Conservation (phyloP, 345 rosid genomes). For the Salix brachista region DNA sequence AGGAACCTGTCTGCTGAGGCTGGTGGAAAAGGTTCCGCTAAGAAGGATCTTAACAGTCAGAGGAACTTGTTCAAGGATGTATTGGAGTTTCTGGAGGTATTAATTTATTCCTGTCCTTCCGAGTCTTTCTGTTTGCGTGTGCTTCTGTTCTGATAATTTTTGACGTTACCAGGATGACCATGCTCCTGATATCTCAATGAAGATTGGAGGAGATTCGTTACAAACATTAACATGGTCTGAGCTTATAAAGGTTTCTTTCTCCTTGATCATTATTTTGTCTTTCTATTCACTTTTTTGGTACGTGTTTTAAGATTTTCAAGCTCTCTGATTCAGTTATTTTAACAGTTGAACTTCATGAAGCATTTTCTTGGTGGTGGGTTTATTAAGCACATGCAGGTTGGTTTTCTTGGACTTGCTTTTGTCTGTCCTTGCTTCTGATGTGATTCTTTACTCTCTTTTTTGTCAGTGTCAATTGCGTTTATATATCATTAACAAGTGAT, state of each 20-base stretch:
- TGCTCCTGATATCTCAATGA: slow-evolving; percentile 58
- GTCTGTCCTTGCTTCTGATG: not conserved
- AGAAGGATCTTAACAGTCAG: slow-evolving; percentile 87
- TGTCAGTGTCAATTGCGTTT: not conserved
- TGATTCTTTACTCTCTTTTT: not conserved
- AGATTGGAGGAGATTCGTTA: slow-evolving; percentile 66
- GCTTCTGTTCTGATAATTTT: slow-evolving; percentile 9
- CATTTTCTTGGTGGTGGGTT: slow-evolving; percentile 90
- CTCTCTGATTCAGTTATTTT: slow-evolving; percentile 1
- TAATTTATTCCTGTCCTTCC: not conserved
- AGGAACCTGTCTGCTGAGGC: slow-evolving; percentile 79
- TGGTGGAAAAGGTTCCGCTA: slow-evolving; percentile 86
- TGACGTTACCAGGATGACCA: slow-evolving; percentile 47
- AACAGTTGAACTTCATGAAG: slow-evolving; percentile 77
- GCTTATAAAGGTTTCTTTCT: slow-evolving; percentile 54
- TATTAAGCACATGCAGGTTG: slow-evolving; percentile 90
- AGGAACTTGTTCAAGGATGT: slow-evolving; percentile 79
- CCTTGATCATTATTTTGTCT: not conserved
- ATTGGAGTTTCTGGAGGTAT: slow-evolving; percentile 76
- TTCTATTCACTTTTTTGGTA: not conserved
- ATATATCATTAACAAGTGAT: not conserved
- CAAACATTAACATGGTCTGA: slow-evolving; percentile 67
- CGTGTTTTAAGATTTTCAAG: not conserved
- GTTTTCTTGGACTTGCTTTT: slow-evolving; percentile 14
- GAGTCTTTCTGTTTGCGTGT: not conserved